Base-by-base conservation (phyloP, 1,284 basidiomycete genomes). In the Pascua sp. region DNA sequence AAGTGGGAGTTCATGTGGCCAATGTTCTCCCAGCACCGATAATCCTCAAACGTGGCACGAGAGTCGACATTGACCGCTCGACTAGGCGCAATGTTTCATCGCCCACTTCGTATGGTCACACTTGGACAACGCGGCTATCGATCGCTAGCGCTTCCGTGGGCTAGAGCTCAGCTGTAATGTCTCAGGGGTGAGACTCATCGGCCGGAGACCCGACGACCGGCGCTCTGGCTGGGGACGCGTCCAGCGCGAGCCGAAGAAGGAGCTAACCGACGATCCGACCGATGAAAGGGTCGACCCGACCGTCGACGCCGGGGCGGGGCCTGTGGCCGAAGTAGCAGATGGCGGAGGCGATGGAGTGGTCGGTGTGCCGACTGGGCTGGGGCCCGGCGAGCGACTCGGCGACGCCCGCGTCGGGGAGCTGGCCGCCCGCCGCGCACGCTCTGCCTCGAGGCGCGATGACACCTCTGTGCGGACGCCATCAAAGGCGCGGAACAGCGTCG, bases 401-500 rank as follows among this genome's bases (percentile, higher is more conserved):
- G 49, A 50, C 5, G 40, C 36, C 16, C 45, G 18, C 11, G 45
- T 24, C 16, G 47, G 11, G 11, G 47, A 17, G 10, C 47, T 48
- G 0, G 55, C 52, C 1, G 61, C 61, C 8, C 62, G 62, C 8
- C 62, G 56, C n/a, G 43, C 47, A 8, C 57, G 50, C 46, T 58
- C 57, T 5, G 57, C 68, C 53, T 67, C 64, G 5, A 79, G 51
- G 5, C 76, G 59, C 2, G 53, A 57, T 7, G 67, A 64, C 7
- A 78, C 67, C 51, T 77, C 74, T 24, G 60, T 65, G n/a, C 85
- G 81, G 15, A 93, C 87, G 38, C 90, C 90, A 68, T 90, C 90
- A 17, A 93, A 86, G 0, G 90, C 90, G 62, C 87, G 90, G 78
- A 93, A 87, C 64, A 96, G 85, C 59, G 83, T 86, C n/a, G 87